Conservation (phyloP, 2,329 filamentous ascomycete species). For the Talaromyces verruculosus region DNA sequence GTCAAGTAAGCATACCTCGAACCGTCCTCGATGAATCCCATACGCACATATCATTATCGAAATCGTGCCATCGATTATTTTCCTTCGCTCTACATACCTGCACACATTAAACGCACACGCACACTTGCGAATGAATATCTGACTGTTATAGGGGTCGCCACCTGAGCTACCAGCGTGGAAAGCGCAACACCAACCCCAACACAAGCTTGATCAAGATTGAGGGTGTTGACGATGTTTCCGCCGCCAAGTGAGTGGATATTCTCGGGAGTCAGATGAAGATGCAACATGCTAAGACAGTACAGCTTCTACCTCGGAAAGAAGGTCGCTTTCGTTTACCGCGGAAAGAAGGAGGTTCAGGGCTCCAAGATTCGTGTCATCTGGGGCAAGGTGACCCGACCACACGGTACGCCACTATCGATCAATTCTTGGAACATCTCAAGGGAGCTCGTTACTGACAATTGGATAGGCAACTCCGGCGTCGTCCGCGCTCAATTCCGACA, state of each 20-base stretch:
- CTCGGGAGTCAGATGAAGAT: too few relatives aligned
- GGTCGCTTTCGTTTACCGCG: slow-evolving; percentile 98
- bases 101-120: neutral
- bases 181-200: slow-evolving; percentile 85
- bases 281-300: slow-evolving; percentile 20
- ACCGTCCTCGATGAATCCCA: neutral
- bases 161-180: slow-evolving; percentile 95
- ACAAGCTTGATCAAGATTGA: slow-evolving; percentile 96
- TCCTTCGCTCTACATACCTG: neutral
- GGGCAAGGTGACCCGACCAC: slow-evolving; percentile 95
- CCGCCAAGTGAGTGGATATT: slow-evolving; percentile 82
- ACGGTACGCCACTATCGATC: slow-evolving; percentile 64
- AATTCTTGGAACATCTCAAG: neutral
- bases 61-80: neutral
- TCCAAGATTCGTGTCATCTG: slow-evolving; percentile 99
- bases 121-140: slow-evolving; percentile 26
- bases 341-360: slow-evolving; percentile 88
- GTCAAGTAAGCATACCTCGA: slow-evolving; percentile 70
- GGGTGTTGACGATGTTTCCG: slow-evolving; percentile 87
- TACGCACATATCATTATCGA: neutral
- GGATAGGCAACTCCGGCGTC: slow-evolving; percentile 88
- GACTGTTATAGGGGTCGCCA: slow-evolving; percentile 77
- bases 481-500: slow-evolving; percentile 95
- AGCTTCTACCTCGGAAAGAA: slow-evolving; percentile 98
- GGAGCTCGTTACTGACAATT: neutral